A percentile compares a stretch with the other conserved stretches of the same genome.
Evolutionary conservation across 345 rosid genomes (phyloP).

Genomic region (Bruguiera parviflora): DNA sequence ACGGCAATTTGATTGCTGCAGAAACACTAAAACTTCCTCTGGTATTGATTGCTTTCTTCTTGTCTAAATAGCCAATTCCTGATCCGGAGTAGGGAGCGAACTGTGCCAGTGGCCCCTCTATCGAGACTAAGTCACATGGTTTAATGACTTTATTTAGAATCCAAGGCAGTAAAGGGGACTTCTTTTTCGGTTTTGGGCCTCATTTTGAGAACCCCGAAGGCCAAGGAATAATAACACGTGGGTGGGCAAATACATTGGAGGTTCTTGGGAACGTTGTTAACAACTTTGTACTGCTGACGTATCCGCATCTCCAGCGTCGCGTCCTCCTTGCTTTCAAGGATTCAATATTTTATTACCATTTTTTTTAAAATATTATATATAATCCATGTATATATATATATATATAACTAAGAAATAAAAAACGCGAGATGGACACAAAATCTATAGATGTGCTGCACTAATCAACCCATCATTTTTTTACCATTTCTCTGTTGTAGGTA

Average conservation of each 20-base stretch:
- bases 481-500: too few species aligned
- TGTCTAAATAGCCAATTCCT: constrained; percentile 11
- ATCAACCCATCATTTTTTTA: too few species aligned
- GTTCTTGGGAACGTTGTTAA: too few species aligned
- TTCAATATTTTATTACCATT: too few species aligned
- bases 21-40: neutral
- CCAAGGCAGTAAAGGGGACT: constrained; percentile 34
- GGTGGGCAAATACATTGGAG: neutral
- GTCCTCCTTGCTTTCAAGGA: too few species aligned
- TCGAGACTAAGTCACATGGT: constrained; percentile 35
- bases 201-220: constrained; percentile 37
- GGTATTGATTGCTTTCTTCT: constrained; percentile 14
- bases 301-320: too few species aligned
- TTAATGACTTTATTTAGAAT: constrained; percentile 40
- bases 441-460: too few species aligned
- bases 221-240: constrained; percentile 42
- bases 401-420: too few species aligned
- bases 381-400: too few species aligned
- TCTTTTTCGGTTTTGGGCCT: constrained; percentile 25
- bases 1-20: neutral
- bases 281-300: too few species aligned
- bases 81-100: neutral
- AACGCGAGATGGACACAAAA: too few species aligned
- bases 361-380: too few species aligned
- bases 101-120: constrained; percentile 9